phyloP scores from a whole-genome alignment of 345 rosid genomes.

The Gossypium mustelinum region DNA sequence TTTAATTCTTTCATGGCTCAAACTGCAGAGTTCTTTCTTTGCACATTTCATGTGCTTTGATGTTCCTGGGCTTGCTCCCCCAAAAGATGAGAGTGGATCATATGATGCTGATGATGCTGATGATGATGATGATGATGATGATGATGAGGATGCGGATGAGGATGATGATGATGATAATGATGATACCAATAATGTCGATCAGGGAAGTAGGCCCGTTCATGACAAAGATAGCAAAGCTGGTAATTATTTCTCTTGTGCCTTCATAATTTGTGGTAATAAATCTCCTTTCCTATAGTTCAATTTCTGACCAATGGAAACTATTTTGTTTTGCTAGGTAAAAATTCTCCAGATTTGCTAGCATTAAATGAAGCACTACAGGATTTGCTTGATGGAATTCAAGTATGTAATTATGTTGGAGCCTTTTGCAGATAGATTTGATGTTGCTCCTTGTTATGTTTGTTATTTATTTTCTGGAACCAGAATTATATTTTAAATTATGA shows the following conservation, averaged over 20 bases:
- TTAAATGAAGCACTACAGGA: slow-evolving; percentile 94
- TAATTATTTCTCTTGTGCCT: slow-evolving; percentile 26
- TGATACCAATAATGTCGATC: slow-evolving; percentile 66
- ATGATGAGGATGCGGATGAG: slow-evolving; percentile 21
- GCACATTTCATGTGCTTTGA: slow-evolving; percentile 99
- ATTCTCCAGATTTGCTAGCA: slow-evolving; percentile 65
- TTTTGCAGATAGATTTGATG: not conserved
- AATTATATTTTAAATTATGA: not conserved
- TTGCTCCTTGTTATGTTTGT: not conserved
- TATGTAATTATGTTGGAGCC: slow-evolving; percentile 18
- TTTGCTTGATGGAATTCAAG: slow-evolving; percentile 97
- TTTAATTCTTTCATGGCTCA: slow-evolving; percentile 24
- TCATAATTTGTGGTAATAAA: slow-evolving; percentile 12
- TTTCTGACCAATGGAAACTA: slow-evolving; percentile 7
- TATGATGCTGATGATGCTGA: slow-evolving; percentile 47
- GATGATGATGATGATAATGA: slow-evolving; percentile 58
- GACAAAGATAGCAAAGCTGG: slow-evolving; percentile 75
- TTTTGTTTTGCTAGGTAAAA: slow-evolving; percentile 55
- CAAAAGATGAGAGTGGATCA: slow-evolving; percentile 49
- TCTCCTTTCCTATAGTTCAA: slow-evolving; percentile 11
- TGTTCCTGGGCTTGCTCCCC: slow-evolving; percentile 92
- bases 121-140: slow-evolving; percentile 52
- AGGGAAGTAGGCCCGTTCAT: slow-evolving; percentile 94
- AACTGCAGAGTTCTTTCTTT: slow-evolving; percentile 92
- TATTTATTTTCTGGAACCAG: not conserved